phyloP scores from a whole-genome alignment of 2,329 filamentous ascomycete species.

The Apiospora marii region DNA sequence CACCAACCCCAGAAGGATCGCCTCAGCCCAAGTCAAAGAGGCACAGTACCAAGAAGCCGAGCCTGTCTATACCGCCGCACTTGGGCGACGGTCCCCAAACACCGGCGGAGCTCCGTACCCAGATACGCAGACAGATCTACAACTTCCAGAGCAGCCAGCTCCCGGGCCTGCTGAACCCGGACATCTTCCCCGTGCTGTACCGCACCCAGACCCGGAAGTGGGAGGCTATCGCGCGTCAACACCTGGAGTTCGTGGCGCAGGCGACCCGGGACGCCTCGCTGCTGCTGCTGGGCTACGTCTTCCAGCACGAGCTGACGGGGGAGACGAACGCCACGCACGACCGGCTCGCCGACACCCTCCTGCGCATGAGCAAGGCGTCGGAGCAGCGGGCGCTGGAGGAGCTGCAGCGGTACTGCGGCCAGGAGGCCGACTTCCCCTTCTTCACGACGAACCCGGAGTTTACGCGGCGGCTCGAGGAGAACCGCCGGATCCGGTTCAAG shows the following conservation, averaged over 20 bases:
- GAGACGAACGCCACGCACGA: neutral
- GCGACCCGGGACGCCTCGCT: conserved; percentile 33
- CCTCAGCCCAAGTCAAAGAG: neutral
- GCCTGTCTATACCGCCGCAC: neutral
- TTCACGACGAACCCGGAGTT: conserved; percentile 39
- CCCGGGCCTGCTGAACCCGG: conserved; percentile 43
- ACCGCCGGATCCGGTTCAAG: conserved; percentile 35
- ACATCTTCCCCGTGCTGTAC: conserved; percentile 42
- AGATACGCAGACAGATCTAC: conserved; percentile 39
- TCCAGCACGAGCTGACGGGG: neutral
- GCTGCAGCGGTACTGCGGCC: conserved; percentile 25
- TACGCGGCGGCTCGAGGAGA: conserved; percentile 31
- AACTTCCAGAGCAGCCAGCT: conserved; percentile 42
- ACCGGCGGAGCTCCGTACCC: conserved; percentile 27
- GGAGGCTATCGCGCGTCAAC: conserved; percentile 35
- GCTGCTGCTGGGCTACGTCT: neutral
- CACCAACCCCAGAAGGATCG: neutral
- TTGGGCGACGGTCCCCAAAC: neutral
- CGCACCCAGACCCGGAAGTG: conserved; percentile 44
- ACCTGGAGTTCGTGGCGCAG: conserved; percentile 35
- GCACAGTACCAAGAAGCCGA: neutral
- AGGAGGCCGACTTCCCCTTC: conserved; percentile 31
- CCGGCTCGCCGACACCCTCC: neutral
- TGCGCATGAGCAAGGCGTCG: conserved; percentile 33
- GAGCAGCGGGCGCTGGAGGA: conserved; percentile 23